Evolutionary conservation across 2,329 filamentous ascomycete species (phyloP).

Genomic region (Dactylellina cionopaga): DNA sequence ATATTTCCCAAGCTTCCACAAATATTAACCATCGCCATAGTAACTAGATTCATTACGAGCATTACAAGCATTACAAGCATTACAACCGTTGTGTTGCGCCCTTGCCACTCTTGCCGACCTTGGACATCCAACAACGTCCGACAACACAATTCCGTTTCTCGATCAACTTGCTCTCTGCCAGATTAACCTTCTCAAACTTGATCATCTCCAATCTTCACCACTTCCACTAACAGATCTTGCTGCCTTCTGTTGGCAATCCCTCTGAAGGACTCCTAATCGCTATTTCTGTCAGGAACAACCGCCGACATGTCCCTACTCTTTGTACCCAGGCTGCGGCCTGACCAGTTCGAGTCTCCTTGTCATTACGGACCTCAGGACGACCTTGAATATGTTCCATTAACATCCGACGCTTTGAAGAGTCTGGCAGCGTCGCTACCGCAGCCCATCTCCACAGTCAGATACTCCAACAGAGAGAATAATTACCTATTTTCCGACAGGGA

Average conservation of each 20-base stretch:
- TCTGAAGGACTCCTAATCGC: background rate
- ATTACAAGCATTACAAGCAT: background rate
- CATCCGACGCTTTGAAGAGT: constrained; percentile 37
- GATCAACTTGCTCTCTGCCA: constrained; percentile 5
- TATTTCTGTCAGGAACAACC: background rate
- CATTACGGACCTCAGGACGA: constrained; percentile 52
- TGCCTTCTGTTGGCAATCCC: background rate
- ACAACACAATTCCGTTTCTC: constrained; percentile 23
- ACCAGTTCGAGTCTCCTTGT: constrained; percentile 49
- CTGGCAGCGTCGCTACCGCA: constrained; percentile 44
- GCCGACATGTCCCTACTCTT: constrained; percentile 46
- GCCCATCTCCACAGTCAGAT: constrained; percentile 46
- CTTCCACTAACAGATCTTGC: background rate
- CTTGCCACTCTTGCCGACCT: background rate
- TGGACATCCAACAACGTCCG: constrained; percentile 20
- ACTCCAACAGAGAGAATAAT: constrained; percentile 50
- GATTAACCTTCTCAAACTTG: constrained; percentile 44
- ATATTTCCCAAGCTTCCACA: constrained; percentile 10
- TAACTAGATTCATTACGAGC: background rate
- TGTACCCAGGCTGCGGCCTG: constrained; percentile 52
- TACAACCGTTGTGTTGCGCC: constrained; percentile 29
- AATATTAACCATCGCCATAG: background rate
- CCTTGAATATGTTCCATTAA: constrained; percentile 50
- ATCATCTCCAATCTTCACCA: constrained; percentile 15
- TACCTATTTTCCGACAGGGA: constrained; percentile 51